Base-by-base conservation (phyloP, 1,139 yeast species). In the Lizanozyma gosingica region DNA sequence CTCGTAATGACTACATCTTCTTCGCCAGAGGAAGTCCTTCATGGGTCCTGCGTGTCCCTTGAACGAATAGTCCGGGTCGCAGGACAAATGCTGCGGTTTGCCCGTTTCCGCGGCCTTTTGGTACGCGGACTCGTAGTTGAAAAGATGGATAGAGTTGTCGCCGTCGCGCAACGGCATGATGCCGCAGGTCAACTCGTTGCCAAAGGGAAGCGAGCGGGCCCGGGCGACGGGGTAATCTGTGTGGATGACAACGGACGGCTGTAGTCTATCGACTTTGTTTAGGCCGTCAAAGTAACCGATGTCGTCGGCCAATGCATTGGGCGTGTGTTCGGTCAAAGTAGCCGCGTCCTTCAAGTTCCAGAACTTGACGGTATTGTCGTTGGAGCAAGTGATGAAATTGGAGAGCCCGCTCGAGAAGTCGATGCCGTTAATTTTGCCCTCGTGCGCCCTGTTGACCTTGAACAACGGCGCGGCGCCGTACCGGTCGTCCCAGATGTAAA, bases 131-230 rank as follows among this genome's bases (percentile, higher is more conserved):
- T 53, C 59, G 47, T 74, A 73, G 49, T 80, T 78, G 15, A 82
- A 75, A 27, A 90, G 61, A 53, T 80, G 84, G 1, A 88, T 71
- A 0, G 88, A 71, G 57, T 92, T 80, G 17, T 74, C 71, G 2
- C 97, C 97, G 0, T 95, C 97, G 41, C 94, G 64, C 41, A 84
- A 66, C 0, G 98, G 98, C 87, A 88, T 84, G 3, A 92, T 76
- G 11, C 94, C 86, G 55, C 92, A 84, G 2, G 73, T 55, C 37
- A 55, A 58, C n/a, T 92, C 95, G 17, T 73, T 67, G 1, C 97
- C 97, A 65, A 88, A 87, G 0, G 98, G 98, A 27, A 90, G 64
- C 43, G 81, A 80, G 38, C 97, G 65, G 0, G 97, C 95, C 47
- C 95, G 70, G 62, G 94, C 80, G 1, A 92, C 85, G 0, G 97